Evolutionary conservation across 164 flowering plant genomes (phyloP).

Genomic region (Akebia trifoliata): DNA sequence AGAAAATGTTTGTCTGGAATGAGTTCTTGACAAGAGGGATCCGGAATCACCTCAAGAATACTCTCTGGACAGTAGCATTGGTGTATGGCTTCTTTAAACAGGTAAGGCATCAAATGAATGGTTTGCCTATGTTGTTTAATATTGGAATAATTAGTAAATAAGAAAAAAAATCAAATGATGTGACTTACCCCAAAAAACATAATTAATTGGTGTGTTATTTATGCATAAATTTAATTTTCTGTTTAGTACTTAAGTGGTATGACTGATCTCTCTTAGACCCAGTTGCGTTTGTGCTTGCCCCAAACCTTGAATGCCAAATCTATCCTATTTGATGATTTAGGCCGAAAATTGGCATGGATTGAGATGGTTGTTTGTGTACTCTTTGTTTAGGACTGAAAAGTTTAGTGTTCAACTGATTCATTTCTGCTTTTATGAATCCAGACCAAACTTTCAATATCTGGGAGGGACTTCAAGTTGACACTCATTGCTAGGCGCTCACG

Average conservation of each 20-base stretch:
- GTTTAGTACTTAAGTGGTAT: too few relatives aligned
- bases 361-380: neutral
- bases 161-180: too few relatives aligned
- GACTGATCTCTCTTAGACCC: too few relatives aligned
- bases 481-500: conserved; percentile 98
- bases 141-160: neutral
- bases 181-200: too few relatives aligned
- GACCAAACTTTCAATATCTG: conserved; percentile 63
- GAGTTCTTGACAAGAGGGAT: conserved; percentile 84
- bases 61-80: conserved; percentile 88
- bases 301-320: too few relatives aligned
- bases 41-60: conserved; percentile 66
- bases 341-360: too few relatives aligned
- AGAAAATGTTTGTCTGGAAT: conserved; percentile 99
- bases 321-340: too few relatives aligned
- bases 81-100: conserved; percentile 95
- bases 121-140: neutral
- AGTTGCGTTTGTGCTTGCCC: too few relatives aligned
- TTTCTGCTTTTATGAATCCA: conserved; percentile 30
- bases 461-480: conserved; percentile 62
- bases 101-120: conserved; percentile 32
- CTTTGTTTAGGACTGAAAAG: neutral
- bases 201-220: too few relatives aligned
- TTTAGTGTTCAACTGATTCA: neutral
- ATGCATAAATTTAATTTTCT: too few relatives aligned